phyloP scores from a whole-genome alignment of 768 basidiomycete species.

The Saitozyma sp. region DNA sequence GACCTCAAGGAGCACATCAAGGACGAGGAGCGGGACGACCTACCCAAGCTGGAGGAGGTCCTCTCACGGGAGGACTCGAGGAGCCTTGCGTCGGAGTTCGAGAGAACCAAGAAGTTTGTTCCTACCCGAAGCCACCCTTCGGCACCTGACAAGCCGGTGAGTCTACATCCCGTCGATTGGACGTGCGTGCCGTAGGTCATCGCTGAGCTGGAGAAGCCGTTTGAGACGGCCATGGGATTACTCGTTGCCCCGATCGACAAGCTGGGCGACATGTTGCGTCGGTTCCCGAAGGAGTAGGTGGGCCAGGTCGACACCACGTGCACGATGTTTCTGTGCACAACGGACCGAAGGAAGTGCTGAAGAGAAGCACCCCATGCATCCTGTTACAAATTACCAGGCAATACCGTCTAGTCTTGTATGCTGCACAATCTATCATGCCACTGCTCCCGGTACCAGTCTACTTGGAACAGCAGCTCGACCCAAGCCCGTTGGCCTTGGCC shows the following conservation, averaged over 20 bases:
- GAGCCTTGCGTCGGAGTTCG: slow-evolving; percentile 12
- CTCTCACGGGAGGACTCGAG: slow-evolving; percentile 11
- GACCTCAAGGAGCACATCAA: slow-evolving; percentile 21
- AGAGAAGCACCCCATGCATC: too few relatives aligned
- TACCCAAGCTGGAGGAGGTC: slow-evolving; percentile 20
- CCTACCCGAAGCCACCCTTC: slow-evolving; percentile 27
- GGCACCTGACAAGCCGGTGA: slow-evolving; percentile 31
- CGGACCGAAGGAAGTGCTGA: too few relatives aligned
- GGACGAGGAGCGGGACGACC: slow-evolving; percentile 22
- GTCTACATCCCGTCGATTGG: background rate
- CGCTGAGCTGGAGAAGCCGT: slow-evolving; percentile 15
- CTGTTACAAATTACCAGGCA: too few relatives aligned
- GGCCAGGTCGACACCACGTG: background rate
- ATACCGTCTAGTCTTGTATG: too few relatives aligned
- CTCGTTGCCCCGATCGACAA: slow-evolving; percentile 26
- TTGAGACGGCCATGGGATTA: slow-evolving; percentile 26
- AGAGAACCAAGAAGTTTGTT: slow-evolving; percentile 31
- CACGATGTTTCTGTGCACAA: too few relatives aligned
- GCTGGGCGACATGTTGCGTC: slow-evolving; percentile 24
- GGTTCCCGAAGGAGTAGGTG: slow-evolving; percentile 20
- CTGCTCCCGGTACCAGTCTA: too few relatives aligned
- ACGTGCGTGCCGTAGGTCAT: too few relatives aligned
- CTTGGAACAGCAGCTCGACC: too few relatives aligned
- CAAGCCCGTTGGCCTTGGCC: too few relatives aligned
- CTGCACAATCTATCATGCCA: too few relatives aligned